Conservation (phyloP, 441 rosid genomes). For the Biscutella auriculata region DNA sequence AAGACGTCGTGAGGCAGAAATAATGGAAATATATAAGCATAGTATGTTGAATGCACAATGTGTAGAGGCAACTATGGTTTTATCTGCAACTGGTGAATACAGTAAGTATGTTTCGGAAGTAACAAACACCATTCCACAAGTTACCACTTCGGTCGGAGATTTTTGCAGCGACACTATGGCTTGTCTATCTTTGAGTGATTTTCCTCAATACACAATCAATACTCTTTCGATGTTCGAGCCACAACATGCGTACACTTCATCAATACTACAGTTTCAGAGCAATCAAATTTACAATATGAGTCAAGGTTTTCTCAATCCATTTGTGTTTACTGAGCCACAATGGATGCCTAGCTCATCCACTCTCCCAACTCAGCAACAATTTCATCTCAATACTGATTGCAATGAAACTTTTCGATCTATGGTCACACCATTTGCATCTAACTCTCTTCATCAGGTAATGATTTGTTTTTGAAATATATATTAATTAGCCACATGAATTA, state of each 20-base stretch:
- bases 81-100: neutral
- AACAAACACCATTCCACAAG: neutral
- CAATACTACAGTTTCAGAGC: neutral
- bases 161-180: neutral
- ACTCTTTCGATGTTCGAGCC: neutral
- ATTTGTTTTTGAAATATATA: no score
- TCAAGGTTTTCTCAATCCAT: neutral
- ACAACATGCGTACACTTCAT: no score
- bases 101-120: neutral
- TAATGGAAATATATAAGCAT: constrained; percentile 1
- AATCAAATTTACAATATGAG: neutral
- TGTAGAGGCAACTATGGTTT: neutral
- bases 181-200: neutral
- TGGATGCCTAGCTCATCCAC: neutral
- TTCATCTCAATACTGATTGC: neutral
- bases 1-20: constrained; percentile 8
- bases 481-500: no score
- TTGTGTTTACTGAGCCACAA: neutral
- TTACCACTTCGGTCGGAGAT: neutral
- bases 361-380: neutral
- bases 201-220: neutral
- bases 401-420: neutral
- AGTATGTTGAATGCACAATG: neutral
- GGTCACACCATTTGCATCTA: neutral
- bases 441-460: constrained; percentile 1